Base-by-base conservation (phyloP, 441 rosid genomes). In the Raphanus hybrid region DNA sequence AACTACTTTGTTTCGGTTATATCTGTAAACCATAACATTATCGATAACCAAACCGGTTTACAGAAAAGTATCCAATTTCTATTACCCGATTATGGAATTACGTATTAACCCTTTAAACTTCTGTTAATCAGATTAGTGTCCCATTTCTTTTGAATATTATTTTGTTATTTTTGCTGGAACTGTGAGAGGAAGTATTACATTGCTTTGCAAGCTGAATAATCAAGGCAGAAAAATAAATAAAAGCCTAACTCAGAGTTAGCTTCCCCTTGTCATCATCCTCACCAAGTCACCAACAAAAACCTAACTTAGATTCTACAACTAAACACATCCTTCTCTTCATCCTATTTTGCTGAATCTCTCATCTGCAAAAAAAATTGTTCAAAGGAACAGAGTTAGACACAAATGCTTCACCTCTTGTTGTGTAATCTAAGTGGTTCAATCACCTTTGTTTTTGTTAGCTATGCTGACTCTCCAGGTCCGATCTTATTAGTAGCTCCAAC, bases 381-480 rank as follows among this genome's bases (percentile, higher is more conserved):
- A 69, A 69, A 34, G 35, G 11, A 67, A 54, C 18, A 61, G 50
- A 73, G 65, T 43, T 37, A 78, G 64, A 50, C 48, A 6, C 59
- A 78, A 48, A 73, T 37, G 63, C 20, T 71, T 50, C 37, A 72
- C 37, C 41, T 52, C 37, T 59, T 77, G 67, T 57, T 50, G 35
- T 64, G 60, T 54, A 23, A 57, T 39, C 45, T 76, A 50, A n/a
- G 37, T 66, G 58, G 57, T 60, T 65, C 18, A 4, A 52, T 60
- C 37, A 79, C 75, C 78, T 79, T 74, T 29, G 18, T 48, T n/a
- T 69, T 57, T 74, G 35, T 45, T 52, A 70, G 69, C 71, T 70
- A 64, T 34, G 73, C 58, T 45, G 73, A 69, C 69, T 70, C 79
- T 75, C 64, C 66, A 75, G 65, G 27, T 59, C 74, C 79, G 9